Evolutionary conservation across 164 flowering plant species (phyloP), one percentile per base, ranked within the genome.

Genomic region (Aristolochia fimbriata): DNA sequence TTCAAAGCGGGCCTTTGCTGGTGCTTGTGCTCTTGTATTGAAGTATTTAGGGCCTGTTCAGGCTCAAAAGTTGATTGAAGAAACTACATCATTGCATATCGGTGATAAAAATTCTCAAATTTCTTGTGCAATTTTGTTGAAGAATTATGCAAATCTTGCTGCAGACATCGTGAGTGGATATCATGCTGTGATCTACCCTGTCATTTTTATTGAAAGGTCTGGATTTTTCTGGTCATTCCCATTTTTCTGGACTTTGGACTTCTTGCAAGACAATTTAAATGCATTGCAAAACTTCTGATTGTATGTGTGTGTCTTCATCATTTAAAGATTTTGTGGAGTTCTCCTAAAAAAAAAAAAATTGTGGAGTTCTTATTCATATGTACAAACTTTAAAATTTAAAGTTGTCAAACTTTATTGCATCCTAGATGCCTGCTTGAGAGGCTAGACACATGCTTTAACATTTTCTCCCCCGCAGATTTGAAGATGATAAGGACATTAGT

Each of bases 1-100:
- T 1, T 85, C 86, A 47, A 93, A 90, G 61, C 90, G 95, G 69
- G 94, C 97, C 55, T 93, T 86, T 79, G 87, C 99, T 53, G 84
- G 77, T 80, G 91, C 97, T 61, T 93, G 92, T 79, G 92, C 85
- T 33, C 57, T 75, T 14, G 70, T 81, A 60, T 62, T 93, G 69
- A 90, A 88, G 81, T 69, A 82, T 74, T 80, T 92, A 61, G 55
- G 80, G 62, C 76, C 81, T 11, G 62, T 83, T 58, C 91, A 81
- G 73, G 89, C 86, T 33, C 79, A 93, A 60, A 83, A 82, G 64
- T 75, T 88, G 60, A 77, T 93, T 56, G 99, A 93, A 61, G 96
- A 93, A 30, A 85, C 86, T 19, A 74, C 80, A 58, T 79, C 80
- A 57, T 67, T 93, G 82, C 99, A 93, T 68, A 60, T 70, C 60